These are phyloP conservation scores for Aspergillus ostianus DNA, from an alignment of 495 filamentous ascomycete genomes.

Conservation along the genomic window DNA sequence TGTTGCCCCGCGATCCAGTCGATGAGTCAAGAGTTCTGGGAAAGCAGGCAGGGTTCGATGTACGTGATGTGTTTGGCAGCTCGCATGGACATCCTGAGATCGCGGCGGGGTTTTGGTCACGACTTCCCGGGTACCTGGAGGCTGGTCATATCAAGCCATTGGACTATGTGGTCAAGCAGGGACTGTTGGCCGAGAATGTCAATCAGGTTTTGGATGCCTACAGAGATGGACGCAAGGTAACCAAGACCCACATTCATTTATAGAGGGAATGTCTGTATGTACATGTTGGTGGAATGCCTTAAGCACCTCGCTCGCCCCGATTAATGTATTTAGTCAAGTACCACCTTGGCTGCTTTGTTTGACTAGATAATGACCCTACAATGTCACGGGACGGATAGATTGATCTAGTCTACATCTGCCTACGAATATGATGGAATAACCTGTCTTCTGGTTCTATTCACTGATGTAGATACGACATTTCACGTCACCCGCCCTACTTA, in stretches of 20 bases:
- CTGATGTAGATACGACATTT: too few species aligned
- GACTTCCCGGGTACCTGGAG: slow-evolving; percentile 21
- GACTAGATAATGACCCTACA: too few species aligned
- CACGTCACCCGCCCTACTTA: too few species aligned
- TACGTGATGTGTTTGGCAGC: slow-evolving; percentile 10
- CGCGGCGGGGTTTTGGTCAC: slow-evolving; percentile 16
- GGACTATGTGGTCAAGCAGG: slow-evolving; percentile 12
- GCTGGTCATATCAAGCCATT: slow-evolving; percentile 21
- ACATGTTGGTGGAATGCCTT: too few species aligned
- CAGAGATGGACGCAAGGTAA: slow-evolving; percentile 3
- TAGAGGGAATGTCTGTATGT: too few species aligned
- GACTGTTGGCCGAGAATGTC: slow-evolving; percentile 5
- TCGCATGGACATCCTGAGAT: slow-evolving; percentile 4
- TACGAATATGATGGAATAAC: too few species aligned
- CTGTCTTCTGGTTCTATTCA: too few species aligned
- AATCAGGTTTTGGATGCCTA: slow-evolving; percentile 10
- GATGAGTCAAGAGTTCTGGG: slow-evolving; percentile 17
- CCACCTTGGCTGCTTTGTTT: too few species aligned
- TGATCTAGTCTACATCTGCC: too few species aligned
- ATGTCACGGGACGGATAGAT: too few species aligned
- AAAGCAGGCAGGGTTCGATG: slow-evolving; percentile 26
- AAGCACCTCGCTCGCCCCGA: too few species aligned
- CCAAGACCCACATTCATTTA: slow-evolving; percentile 13
- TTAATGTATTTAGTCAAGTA: too few species aligned
- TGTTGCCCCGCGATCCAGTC: slow-evolving; percentile 7